Evolutionary conservation across 495 filamentous ascomycete species (phyloP).

Genomic region (Alectoria sarmentosa): DNA sequence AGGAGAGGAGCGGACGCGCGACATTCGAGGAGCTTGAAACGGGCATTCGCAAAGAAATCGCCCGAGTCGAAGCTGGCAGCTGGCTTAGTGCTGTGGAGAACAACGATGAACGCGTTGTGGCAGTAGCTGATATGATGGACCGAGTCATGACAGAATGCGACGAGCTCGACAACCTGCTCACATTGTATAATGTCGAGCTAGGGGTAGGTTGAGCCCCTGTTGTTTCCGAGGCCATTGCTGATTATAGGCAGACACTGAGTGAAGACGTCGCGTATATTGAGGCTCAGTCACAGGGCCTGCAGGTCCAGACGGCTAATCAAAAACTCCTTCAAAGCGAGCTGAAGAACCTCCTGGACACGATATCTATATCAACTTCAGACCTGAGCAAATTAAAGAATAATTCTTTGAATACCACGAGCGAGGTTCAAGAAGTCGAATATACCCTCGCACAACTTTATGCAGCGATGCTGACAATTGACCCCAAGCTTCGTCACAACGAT

Average conservation of each 20-base stretch:
- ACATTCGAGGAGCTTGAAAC: conserved; percentile 77
- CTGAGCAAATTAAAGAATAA: conserved; percentile 65
- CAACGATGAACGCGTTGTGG: conserved; percentile 79
- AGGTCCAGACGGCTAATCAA: conserved; percentile 96
- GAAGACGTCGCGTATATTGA: conserved; percentile 97
- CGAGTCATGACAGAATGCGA: conserved; percentile 88
- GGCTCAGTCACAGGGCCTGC: conserved; percentile 90
- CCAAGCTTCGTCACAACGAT: conserved; percentile 54
- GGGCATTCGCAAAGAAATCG: conserved; percentile 80
- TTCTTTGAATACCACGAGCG: conserved; percentile 61
- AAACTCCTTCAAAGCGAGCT: conserved; percentile 87
- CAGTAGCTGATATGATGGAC: conserved; percentile 77
- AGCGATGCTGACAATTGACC: conserved; percentile 92
- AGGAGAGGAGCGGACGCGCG: conserved; percentile 57
- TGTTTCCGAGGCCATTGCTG: conserved; percentile 27
- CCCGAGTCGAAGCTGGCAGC: conserved; percentile 82
- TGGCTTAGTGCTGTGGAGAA: conserved; percentile 86
- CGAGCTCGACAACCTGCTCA: conserved; percentile 86
- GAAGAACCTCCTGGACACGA: conserved; percentile 69
- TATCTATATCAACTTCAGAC: conserved; percentile 72
- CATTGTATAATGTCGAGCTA: conserved; percentile 88
- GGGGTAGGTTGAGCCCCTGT: conserved; percentile 53
- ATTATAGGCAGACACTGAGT: conserved; percentile 66
- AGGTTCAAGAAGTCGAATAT: conserved; percentile 67
- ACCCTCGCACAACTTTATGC: conserved; percentile 79